phyloP scores from a whole-genome alignment of 495 filamentous ascomycete genomes.

The Penicillium verhagenii region DNA sequence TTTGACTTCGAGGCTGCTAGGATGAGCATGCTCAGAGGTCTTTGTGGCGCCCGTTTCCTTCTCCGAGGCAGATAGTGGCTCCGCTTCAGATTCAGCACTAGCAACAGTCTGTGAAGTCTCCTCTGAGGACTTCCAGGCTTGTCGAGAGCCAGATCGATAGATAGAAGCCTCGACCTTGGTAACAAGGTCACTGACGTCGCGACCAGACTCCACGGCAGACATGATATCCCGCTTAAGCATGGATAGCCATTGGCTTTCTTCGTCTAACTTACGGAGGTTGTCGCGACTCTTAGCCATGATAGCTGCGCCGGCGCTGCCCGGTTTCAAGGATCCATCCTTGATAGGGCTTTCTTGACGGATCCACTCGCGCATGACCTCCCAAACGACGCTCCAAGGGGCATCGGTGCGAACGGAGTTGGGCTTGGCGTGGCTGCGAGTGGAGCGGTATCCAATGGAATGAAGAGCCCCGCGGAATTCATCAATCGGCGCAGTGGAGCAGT shows the following conservation, averaged over 20 bases:
- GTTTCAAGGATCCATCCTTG: slow-evolving; percentile 65
- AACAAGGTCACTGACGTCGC: slow-evolving; percentile 37
- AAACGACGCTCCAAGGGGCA: slow-evolving; percentile 82
- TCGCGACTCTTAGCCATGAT: slow-evolving; percentile 54
- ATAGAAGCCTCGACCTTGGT: slow-evolving; percentile 49
- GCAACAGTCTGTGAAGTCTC: slow-evolving; percentile 8
- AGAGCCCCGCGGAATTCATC: slow-evolving; percentile 77
- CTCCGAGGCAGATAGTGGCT: slow-evolving; percentile 1
- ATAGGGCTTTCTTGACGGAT: slow-evolving; percentile 70
- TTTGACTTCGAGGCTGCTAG: slow-evolving; percentile 58
- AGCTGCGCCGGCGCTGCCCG: slow-evolving; percentile 64
- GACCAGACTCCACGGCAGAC: slow-evolving; percentile 32
- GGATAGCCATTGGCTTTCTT: slow-evolving; percentile 24
- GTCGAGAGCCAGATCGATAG: slow-evolving; percentile 35
- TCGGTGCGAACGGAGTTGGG: slow-evolving; percentile 87
- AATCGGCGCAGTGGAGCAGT: slow-evolving; percentile 70
- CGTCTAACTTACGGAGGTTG: slow-evolving; percentile 16
- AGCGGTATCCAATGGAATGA: slow-evolving; percentile 72
- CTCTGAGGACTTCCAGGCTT: slow-evolving; percentile 13
- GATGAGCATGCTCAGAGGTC: slow-evolving; percentile 12
- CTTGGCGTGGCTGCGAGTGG: slow-evolving; percentile 81
- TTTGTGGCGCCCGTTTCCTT: background rate
- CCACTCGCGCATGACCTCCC: slow-evolving; percentile 96
- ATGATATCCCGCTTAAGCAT: slow-evolving; percentile 38
- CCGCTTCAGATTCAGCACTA: background rate